Percentiles rank a stretch among this genome's conserved stretches.
Conservation (phyloP, 495 filamentous ascomycete genomes). For the Hypoxylon trugodes region DNA sequence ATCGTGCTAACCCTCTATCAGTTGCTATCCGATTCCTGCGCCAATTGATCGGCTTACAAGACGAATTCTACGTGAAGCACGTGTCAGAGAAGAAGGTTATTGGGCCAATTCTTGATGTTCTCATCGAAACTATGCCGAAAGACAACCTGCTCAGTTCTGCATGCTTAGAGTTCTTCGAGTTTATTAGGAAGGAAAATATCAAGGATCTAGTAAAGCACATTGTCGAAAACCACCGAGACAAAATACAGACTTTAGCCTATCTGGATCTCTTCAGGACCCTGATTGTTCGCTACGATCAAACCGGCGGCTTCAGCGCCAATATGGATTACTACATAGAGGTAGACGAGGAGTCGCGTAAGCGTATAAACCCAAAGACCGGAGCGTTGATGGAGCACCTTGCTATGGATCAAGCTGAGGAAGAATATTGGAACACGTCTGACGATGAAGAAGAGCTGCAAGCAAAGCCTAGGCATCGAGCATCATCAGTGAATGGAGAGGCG, state of each 20-base stretch:
- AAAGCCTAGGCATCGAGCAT: conserved; percentile 40
- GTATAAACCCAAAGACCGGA: conserved; percentile 70
- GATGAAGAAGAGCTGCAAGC: conserved; percentile 75
- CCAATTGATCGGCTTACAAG: conserved; percentile 81
- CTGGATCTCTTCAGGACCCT: conserved; percentile 85
- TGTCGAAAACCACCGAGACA: conserved; percentile 88
- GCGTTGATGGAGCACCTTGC: conserved; percentile 72
- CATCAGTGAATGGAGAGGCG: conserved; percentile 58
- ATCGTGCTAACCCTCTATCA: conserved; percentile 43
- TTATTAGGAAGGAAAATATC: conserved; percentile 84
- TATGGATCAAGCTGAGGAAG: conserved; percentile 86
- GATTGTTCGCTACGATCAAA: conserved; percentile 81
- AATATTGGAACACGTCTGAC: conserved; percentile 93
- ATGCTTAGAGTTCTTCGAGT: conserved; percentile 95
- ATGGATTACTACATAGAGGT: conserved; percentile 62
- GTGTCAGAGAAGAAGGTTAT: conserved; percentile 86
- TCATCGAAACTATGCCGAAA: conserved; percentile 90
- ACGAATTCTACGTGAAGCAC: conserved; percentile 91
- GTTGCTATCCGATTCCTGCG: conserved; percentile 96
- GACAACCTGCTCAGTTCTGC: conserved; percentile 96
- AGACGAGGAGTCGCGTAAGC: conserved; percentile 61
- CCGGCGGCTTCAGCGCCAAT: conserved; percentile 70
- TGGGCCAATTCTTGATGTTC: conserved; percentile 85
- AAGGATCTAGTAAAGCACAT: conserved; percentile 84
- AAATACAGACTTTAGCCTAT: conserved; percentile 79